Evolutionary conservation across 768 basidiomycete genomes (phyloP).

Genomic region (Hygrophoropsis aurantiaca): DNA sequence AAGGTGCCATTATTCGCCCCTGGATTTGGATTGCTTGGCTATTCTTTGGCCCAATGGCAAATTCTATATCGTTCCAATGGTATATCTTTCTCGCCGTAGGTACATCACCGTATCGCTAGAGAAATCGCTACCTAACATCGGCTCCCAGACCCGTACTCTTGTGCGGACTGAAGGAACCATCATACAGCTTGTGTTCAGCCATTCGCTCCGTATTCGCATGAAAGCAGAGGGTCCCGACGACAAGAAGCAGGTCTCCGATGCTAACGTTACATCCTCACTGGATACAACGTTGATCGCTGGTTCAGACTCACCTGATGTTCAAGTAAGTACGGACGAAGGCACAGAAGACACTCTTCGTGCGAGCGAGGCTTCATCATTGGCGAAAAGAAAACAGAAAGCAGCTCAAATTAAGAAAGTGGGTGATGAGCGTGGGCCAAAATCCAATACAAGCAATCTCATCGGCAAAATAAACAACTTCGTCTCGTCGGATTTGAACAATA

Average conservation of each 20-base stretch:
- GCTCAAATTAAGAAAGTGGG: slow-evolving; percentile 14
- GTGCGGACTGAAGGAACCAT: slow-evolving; percentile 52
- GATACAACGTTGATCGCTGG: slow-evolving; percentile 12
- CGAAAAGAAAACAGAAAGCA: slow-evolving; percentile 6
- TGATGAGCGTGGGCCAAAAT: slow-evolving; percentile 14
- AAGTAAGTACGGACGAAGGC: slow-evolving; percentile 4
- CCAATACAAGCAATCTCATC: slow-evolving; percentile 49
- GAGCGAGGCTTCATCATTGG: neutral
- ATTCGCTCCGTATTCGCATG: slow-evolving; percentile 57
- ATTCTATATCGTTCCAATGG: slow-evolving; percentile 48
- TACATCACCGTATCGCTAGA: slow-evolving; percentile 10
- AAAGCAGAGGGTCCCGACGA: slow-evolving; percentile 15
- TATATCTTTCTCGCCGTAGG: slow-evolving; percentile 43
- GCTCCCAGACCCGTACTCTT: slow-evolving; percentile 37
- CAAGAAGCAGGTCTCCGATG: neutral
- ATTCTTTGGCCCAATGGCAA: slow-evolving; percentile 46
- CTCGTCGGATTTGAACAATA: slow-evolving; percentile 39
- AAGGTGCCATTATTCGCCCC: slow-evolving; percentile 50
- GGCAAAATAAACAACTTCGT: slow-evolving; percentile 80
- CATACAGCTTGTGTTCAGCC: slow-evolving; percentile 56
- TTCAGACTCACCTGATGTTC: slow-evolving; percentile 10
- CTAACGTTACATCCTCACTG: slow-evolving; percentile 4
- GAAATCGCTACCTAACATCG: neutral
- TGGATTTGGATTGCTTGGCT: slow-evolving; percentile 68
- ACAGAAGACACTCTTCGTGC: slow-evolving; percentile 4